Conservation (phyloP, 2,329 filamentous ascomycete species). For the Penicillium freii region DNA sequence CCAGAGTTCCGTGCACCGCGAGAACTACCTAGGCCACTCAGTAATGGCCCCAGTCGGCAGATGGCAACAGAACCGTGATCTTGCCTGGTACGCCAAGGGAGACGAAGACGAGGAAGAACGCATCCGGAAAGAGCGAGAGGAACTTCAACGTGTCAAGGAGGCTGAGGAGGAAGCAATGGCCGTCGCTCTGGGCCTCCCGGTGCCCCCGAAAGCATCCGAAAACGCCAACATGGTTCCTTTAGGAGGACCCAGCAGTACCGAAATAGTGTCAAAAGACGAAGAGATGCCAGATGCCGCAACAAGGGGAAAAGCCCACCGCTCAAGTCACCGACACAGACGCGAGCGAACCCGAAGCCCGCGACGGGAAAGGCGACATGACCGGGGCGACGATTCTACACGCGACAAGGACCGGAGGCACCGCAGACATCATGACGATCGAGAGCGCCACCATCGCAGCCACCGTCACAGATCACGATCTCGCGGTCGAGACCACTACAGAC, state of each 20-base stretch:
- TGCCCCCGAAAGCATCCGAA: conserved; percentile 58
- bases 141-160: conserved; percentile 79
- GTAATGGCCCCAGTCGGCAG: conserved; percentile 88
- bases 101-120: conserved; percentile 51
- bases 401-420: conserved; percentile 50
- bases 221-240: conserved; percentile 66
- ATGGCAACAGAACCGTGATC: conserved; percentile 77
- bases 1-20: conserved; percentile 78
- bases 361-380: conserved; percentile 32
- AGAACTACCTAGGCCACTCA: conserved; percentile 87
- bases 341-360: conserved; percentile 37
- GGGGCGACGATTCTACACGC: conserved; percentile 28
- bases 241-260: conserved; percentile 49
- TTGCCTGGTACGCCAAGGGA: conserved; percentile 63
- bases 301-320: conserved; percentile 19
- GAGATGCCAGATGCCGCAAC: conserved; percentile 31
- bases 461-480: conserved; percentile 33
- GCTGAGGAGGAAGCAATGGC: conserved; percentile 91
- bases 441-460: conserved; percentile 33
- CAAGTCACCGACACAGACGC: conserved; percentile 28
- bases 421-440: conserved; percentile 32
- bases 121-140: conserved; percentile 62
- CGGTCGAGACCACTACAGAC: conserved; percentile 27
- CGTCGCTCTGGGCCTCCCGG: conserved; percentile 74
- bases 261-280: conserved; percentile 35